These are phyloP conservation scores for Flaveria linearis DNA, from an alignment of 129 eudicot species.

Conservation along the genomic window DNA sequence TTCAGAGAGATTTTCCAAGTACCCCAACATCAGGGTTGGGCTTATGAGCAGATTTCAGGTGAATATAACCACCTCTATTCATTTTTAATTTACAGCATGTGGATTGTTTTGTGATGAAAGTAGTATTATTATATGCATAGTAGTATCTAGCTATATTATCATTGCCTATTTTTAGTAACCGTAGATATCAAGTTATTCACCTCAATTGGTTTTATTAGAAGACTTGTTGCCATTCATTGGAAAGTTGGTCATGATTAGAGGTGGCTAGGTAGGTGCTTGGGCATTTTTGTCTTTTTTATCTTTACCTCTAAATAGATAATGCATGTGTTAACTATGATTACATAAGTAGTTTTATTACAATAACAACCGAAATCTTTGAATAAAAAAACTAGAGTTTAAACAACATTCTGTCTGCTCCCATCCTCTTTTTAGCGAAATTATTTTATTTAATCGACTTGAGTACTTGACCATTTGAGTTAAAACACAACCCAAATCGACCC, in stretches of 20 bases:
- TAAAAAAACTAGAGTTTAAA: slow-evolving; percentile 8
- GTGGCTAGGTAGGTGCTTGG: background rate
- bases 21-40: slow-evolving; percentile 74
- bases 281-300: background rate
- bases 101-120: background rate
- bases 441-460: background rate
- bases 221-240: slow-evolving; percentile 2
- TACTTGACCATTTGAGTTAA: background rate
- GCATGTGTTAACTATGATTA: background rate
- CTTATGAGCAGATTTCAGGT: slow-evolving; percentile 99
- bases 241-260: slow-evolving; percentile 1
- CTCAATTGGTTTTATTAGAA: background rate
- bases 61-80: slow-evolving; percentile 12
- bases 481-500: background rate
- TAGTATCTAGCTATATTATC: slow-evolving; percentile 10
- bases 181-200: slow-evolving; percentile 8
- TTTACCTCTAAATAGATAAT: background rate
- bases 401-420: slow-evolving; percentile 7
- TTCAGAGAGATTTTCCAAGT: slow-evolving; percentile 78
- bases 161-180: background rate
- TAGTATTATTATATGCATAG: background rate
- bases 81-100: slow-evolving; percentile 12
- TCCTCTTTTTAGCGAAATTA: background rate
- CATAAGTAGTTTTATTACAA: background rate
- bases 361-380: background rate